Evolutionary conservation across 2,329 filamentous ascomycete species (phyloP).

Genomic region (Ophiostoma fasciatum): DNA sequence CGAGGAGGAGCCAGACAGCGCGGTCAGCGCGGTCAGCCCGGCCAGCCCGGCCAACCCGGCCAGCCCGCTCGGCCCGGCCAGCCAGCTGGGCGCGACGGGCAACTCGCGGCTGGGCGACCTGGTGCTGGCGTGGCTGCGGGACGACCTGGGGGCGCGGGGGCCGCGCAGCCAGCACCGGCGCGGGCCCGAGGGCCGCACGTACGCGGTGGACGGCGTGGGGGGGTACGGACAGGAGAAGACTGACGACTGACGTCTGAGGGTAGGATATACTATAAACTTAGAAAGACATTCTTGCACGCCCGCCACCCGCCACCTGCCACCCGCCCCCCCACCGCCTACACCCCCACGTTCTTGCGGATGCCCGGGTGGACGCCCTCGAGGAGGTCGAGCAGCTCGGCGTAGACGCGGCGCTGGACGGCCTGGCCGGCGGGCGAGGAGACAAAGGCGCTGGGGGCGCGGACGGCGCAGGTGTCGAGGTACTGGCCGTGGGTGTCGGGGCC

Average conservation of each 20-base stretch:
- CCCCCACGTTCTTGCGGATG: conserved; percentile 17
- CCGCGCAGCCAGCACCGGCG: conserved; percentile 48
- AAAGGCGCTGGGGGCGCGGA: conserved; percentile 17
- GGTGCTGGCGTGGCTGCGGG: conserved; percentile 73
- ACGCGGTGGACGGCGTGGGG: conserved; percentile 35
- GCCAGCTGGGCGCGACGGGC: conserved; percentile 29
- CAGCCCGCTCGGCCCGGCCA: no score
- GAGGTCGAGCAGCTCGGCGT: conserved; percentile 26
- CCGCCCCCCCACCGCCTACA: not conserved
- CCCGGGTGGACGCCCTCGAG: conserved; percentile 28
- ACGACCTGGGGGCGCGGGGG: conserved; percentile 65
- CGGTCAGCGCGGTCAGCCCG: not conserved
- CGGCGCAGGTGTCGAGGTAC: conserved; percentile 22
- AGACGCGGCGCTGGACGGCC: conserved; percentile 22
- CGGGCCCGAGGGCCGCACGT: conserved; percentile 50
- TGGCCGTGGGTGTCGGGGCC: conserved; percentile 25
- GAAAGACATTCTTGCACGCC: no score
- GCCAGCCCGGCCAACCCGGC: no score
- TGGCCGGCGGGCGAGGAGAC: conserved; percentile 24
- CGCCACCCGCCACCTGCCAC: no score
- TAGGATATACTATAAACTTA: no score
- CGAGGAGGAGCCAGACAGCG: conserved; percentile 13
- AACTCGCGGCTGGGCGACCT: conserved; percentile 79
- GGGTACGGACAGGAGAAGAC: conserved; percentile 48
- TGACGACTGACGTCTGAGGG: no score